These are phyloP conservation scores for Fusarium xyrophilum DNA, from an alignment of 2,329 filamentous ascomycete species.

Conservation along the genomic window DNA sequence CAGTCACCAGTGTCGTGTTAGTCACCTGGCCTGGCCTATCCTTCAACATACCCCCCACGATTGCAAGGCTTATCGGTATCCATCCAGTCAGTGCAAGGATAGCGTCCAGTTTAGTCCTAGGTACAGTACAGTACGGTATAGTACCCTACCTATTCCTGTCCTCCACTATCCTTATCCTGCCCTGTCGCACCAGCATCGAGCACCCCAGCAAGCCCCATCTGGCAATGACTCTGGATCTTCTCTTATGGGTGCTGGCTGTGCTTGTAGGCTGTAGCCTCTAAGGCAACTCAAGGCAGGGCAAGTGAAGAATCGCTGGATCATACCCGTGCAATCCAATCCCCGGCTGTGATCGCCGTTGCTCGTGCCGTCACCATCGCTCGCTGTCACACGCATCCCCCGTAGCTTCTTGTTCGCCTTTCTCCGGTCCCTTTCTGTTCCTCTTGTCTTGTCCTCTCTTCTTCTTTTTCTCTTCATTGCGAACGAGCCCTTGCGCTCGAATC, in stretches of 20 bases:
- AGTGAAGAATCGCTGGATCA: constrained; percentile 29
- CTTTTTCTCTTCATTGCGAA: constrained; percentile 8
- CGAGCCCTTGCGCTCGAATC: constrained; percentile 9
- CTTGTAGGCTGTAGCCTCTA: constrained; percentile 15
- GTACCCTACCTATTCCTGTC: constrained; percentile 16
- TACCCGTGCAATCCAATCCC: constrained; percentile 21
- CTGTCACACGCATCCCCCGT: constrained; percentile 35
- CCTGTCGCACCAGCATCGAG: constrained; percentile 30
- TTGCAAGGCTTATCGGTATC: constrained; percentile 3
- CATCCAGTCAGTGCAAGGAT: constrained; percentile 7
- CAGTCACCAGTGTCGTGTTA: constrained; percentile 35
- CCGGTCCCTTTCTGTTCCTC: constrained; percentile 6
- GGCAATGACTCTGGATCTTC: constrained; percentile 1
- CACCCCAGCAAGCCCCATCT: constrained; percentile 24
- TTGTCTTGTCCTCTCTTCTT: constrained; percentile 17
- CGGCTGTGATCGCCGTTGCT: constrained; percentile 33
- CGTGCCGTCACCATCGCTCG: constrained; percentile 31
- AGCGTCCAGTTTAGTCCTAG: not conserved
- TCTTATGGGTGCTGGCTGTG: constrained; percentile 3
- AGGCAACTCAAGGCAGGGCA: not conserved
- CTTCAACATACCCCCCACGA: constrained; percentile 6
- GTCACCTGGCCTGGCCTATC: constrained; percentile 37
- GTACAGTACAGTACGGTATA: not conserved
- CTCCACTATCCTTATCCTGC: constrained; percentile 26
- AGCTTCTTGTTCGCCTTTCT: constrained; percentile 23